These are phyloP conservation scores for Starmerella sp. DNA, from an alignment of 805 yeast species.

Conservation along the genomic window DNA sequence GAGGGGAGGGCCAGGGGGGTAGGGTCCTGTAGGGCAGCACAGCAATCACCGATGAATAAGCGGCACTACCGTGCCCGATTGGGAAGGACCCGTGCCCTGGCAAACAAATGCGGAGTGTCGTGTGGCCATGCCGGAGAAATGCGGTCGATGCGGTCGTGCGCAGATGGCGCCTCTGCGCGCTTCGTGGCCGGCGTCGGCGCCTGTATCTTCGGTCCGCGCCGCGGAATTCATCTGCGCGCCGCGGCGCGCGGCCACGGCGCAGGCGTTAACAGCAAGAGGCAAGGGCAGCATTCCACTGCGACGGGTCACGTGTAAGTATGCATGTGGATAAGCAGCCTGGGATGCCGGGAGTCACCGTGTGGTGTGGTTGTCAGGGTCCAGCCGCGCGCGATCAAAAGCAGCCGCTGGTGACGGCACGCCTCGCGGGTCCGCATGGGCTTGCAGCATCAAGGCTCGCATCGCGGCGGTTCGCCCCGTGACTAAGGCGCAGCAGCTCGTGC, in stretches of 20 bases:
- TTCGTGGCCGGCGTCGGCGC: not conserved
- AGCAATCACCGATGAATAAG: slow-evolving; percentile 7
- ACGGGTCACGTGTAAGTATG: not conserved
- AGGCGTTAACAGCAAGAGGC: not conserved
- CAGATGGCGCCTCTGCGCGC: not conserved
- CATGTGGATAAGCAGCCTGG: slow-evolving; percentile 1
- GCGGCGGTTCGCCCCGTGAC: too few relatives aligned
- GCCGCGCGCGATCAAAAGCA: too few relatives aligned
- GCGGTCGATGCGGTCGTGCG: too few relatives aligned
- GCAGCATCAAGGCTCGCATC: not conserved
- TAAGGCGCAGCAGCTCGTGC: too few relatives aligned
- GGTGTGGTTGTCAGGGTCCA: too few relatives aligned
- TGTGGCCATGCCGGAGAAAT: too few relatives aligned
- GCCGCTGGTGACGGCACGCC: too few relatives aligned
- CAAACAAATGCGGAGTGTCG: not conserved
- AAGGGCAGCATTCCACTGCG: not conserved
- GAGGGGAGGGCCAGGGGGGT: not conserved
- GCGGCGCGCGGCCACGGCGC: not conserved
- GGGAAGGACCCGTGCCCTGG: not conserved
- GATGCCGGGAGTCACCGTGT: not conserved
- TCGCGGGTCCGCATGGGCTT: not conserved
- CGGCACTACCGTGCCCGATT: not conserved
- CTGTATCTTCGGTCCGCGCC: not conserved
- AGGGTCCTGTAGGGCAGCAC: slow-evolving; percentile 7
- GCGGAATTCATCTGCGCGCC: too few relatives aligned